These are phyloP conservation scores for Fragaria ananassa DNA, from an alignment of 306 rosid genomes.

Conservation along the genomic window DNA sequence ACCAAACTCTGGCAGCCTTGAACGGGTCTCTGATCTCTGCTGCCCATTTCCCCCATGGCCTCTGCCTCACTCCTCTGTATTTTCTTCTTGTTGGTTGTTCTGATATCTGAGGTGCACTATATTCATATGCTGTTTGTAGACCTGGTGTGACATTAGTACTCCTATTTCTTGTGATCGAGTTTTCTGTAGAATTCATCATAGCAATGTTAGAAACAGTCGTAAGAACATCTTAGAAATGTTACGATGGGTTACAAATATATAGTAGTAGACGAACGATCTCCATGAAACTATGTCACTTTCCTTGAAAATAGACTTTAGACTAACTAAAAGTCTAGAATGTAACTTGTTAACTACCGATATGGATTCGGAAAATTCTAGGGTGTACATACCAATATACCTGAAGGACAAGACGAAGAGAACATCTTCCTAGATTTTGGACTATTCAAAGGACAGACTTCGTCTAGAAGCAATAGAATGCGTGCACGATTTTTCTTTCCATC, in stretches of 20 bases:
- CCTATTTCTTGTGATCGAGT: not conserved
- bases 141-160: not conserved
- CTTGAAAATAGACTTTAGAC: not conserved
- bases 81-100: constrained; percentile 31
- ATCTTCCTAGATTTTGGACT: not conserved
- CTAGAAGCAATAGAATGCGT: not conserved
- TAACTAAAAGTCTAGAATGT: too few species aligned
- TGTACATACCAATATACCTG: not conserved
- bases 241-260: not conserved
- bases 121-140: constrained; percentile 24
- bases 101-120: constrained; percentile 14
- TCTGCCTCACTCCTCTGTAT: constrained; percentile 53
- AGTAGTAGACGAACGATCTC: not conserved
- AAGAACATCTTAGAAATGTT: not conserved
- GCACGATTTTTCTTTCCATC: not conserved
- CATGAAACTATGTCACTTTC: not conserved
- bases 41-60: constrained; percentile 59
- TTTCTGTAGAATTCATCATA: not conserved
- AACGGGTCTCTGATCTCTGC: constrained; percentile 51
- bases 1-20: constrained; percentile 48
- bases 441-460: not conserved
- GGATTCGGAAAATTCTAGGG: not conserved
- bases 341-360: too few species aligned
- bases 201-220: not conserved
- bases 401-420: not conserved